Percentiles rank a stretch among this genome's conserved stretches.
These are phyloP conservation scores for Parastagonospora avenae DNA, from an alignment of 2,329 filamentous ascomycete genomes.

Conservation along the genomic window DNA sequence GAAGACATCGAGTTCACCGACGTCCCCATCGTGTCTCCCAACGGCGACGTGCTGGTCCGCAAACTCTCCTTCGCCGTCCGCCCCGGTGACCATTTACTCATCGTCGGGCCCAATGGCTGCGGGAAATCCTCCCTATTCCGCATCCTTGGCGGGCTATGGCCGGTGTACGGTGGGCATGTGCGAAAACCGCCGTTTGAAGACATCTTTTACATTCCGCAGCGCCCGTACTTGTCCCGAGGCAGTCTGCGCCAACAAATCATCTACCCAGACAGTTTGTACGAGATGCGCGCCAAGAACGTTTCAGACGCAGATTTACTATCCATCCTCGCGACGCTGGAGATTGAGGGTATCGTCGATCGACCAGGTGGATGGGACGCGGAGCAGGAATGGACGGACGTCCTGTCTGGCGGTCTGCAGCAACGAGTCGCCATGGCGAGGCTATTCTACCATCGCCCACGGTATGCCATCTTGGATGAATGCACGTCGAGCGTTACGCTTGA, in stretches of 20 bases:
- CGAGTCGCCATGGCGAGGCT: slow-evolving; percentile 94
- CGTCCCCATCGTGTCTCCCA: slow-evolving; percentile 95
- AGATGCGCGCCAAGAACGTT: slow-evolving; percentile 83
- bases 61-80: slow-evolving; percentile 86
- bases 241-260: slow-evolving; percentile 96
- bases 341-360: slow-evolving; percentile 79
- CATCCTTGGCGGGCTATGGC: slow-evolving; percentile 95
- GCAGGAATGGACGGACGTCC: slow-evolving; percentile 93
- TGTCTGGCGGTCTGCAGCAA: slow-evolving; percentile 92
- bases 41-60: slow-evolving; percentile 88
- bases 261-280: slow-evolving; percentile 86
- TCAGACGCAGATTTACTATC: slow-evolving; percentile 79
- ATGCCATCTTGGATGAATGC: slow-evolving; percentile 96
- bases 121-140: slow-evolving; percentile 96
- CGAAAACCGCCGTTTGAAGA: slow-evolving; percentile 88
- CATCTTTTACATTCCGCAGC: slow-evolving; percentile 98
- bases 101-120: slow-evolving; percentile 95
- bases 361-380: slow-evolving; percentile 90
- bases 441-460: slow-evolving; percentile 91
- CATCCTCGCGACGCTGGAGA: slow-evolving; percentile 79
- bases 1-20: slow-evolving; percentile 82
- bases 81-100: slow-evolving; percentile 87
- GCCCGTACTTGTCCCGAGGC: slow-evolving; percentile 89
- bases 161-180: slow-evolving; percentile 93
- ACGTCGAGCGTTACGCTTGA: slow-evolving; percentile 94